Base-by-base conservation (phyloP, 768 basidiomycete species). In the Crassisporium funariophilum region DNA sequence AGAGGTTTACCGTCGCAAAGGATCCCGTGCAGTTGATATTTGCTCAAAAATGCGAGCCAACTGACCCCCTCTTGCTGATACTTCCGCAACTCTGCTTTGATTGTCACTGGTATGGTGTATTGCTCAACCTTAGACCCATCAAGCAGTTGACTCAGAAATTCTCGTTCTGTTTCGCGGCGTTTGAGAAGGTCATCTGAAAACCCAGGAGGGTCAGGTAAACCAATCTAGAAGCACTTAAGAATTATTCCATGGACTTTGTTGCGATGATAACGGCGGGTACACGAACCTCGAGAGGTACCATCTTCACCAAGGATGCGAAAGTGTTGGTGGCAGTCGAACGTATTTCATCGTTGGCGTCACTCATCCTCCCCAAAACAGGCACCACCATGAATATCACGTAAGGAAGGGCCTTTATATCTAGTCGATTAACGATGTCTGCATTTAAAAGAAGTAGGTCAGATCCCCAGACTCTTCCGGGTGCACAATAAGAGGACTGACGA, bases 41-140 rank as follows among this genome's bases (percentile, higher is more conserved):
- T 98, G 15, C 93, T 91, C 27, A 99, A 76, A 74, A 99, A 99
- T 1, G 97, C 97, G 13, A 99, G 76, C 97, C 97, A 99, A 63
- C 92, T 98, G 54, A 99, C 91, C 24, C 97, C 97, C 46, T 99
- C 97, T 69, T 92, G 91, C 67, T 99, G 97, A 64, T 99, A 99
- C 63, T 94, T 92, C 49, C 97, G 87, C 38, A 99, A 74, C 55
- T 98, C 92, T 23, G 95, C 94, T 47, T 95, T 91, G 75, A 99
- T 90, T 20, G 73, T 69, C 45, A 94, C 83, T 0, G 97, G 93
- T 1, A 99, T 81, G 33, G 71, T 68, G 63, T 98, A 99, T 52
- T 86, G 83, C 56, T 94, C 91, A 12, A 98, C 93, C 66, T 98
- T 97, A 58, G 78, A 87, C 10, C 97, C 97, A 60, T 98, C 97